Percentiles rank a stretch among this genome's conserved stretches.
These are phyloP conservation scores for Suillus subalutaceus DNA, from an alignment of 768 basidiomycete species.

Conservation along the genomic window DNA sequence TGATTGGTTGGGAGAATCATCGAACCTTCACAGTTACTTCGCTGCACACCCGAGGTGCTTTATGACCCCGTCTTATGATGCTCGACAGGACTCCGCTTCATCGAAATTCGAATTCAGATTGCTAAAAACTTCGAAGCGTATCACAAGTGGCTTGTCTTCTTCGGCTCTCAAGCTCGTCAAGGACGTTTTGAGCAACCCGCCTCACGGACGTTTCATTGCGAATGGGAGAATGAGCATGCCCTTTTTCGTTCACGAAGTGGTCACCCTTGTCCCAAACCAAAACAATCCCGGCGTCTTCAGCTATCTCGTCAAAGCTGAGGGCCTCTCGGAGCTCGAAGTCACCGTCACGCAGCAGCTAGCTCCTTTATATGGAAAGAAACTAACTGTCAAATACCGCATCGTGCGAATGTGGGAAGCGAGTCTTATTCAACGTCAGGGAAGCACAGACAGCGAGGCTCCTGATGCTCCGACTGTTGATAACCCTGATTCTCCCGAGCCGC, in stretches of 20 bases:
- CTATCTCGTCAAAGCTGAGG: slow-evolving; percentile 26
- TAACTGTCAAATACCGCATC: slow-evolving; percentile 13
- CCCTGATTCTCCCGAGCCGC: background rate
- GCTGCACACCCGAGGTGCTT: slow-evolving; percentile 29
- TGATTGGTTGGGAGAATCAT: slow-evolving; percentile 26
- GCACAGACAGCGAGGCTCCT: background rate
- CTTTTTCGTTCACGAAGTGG: slow-evolving; percentile 16
- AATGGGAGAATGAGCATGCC: slow-evolving; percentile 30
- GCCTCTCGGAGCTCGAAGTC: slow-evolving; percentile 21
- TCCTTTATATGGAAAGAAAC: slow-evolving; percentile 6
- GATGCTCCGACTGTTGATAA: background rate
- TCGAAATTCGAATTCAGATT: slow-evolving; percentile 12
- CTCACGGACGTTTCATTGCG: slow-evolving; percentile 32
- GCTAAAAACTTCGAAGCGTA: slow-evolving; percentile 13
- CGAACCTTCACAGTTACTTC: slow-evolving; percentile 29
- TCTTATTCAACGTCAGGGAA: background rate
- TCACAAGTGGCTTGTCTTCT: slow-evolving; percentile 22
- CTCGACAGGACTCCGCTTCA: slow-evolving; percentile 1
- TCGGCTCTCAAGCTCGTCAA: slow-evolving; percentile 19
- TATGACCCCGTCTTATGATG: background rate
- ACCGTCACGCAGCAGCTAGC: slow-evolving; percentile 18
- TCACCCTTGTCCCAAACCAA: background rate
- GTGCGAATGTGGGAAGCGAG: slow-evolving; percentile 26
- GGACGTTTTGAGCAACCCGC: slow-evolving; percentile 24
- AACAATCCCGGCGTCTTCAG: slow-evolving; percentile 3